phyloP scores from a whole-genome alignment of 2,329 filamentous ascomycete genomes.

The Ophiostoma populinum region DNA sequence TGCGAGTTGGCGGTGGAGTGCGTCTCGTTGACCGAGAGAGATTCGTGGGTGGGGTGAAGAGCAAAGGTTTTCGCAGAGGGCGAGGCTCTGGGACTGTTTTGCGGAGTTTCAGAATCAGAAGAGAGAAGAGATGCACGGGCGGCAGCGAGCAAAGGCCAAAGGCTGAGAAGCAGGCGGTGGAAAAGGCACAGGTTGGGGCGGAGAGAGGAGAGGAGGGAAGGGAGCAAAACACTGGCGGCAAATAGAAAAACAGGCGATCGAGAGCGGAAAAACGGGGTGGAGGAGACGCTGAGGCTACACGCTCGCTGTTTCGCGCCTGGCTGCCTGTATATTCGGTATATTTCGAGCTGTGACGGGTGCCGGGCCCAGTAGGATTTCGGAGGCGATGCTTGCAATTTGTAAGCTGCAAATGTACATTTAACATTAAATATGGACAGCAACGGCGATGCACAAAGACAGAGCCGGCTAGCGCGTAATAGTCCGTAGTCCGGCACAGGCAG shows the following conservation, averaged over 20 bases:
- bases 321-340: too few relatives aligned
- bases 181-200: not conserved
- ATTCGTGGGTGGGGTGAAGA: slow-evolving; percentile 3
- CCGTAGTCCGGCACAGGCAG: too few relatives aligned
- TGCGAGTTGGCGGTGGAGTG: too few relatives aligned
- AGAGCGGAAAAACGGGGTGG: not conserved
- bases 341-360: too few relatives aligned
- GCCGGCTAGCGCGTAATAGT: too few relatives aligned
- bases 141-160: not conserved
- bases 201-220: not conserved
- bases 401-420: too few relatives aligned
- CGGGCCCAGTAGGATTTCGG: too few relatives aligned
- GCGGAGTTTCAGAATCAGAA: slow-evolving; percentile 1
- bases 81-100: slow-evolving; percentile 1
- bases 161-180: not conserved
- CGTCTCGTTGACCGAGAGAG: slow-evolving; percentile 1
- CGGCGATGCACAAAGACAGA: too few relatives aligned
- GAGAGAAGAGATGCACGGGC: not conserved
- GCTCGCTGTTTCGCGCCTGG: slow-evolving; percentile 7
- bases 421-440: too few relatives aligned
- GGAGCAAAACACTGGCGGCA: not conserved
- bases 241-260: not conserved
- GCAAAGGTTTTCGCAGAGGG: slow-evolving; percentile 5
- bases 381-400: too few relatives aligned
- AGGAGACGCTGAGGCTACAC: slow-evolving; percentile 3